Conservation (phyloP, 140 eudicot genomes). For the Stevia rebaudiana region DNA sequence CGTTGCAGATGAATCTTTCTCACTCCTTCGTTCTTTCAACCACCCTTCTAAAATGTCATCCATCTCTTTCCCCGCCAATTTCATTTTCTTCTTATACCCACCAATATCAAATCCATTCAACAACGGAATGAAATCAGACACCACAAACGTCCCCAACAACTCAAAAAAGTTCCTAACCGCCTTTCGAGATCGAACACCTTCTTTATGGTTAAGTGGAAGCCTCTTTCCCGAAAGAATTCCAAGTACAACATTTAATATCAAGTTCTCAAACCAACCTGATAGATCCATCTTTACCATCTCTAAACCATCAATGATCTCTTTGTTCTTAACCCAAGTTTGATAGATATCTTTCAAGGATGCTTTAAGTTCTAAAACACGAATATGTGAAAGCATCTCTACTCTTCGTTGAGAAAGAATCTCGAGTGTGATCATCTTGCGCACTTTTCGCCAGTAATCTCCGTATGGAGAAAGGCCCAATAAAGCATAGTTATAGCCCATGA, state of each 20-base stretch:
- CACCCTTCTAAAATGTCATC: slow-evolving; percentile 26
- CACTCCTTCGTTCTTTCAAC: slow-evolving; percentile 26
- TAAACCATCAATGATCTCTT: background rate
- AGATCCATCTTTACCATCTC: slow-evolving; percentile 24
- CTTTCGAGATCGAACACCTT: slow-evolving; percentile 10
- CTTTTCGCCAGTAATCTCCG: slow-evolving; percentile 24
- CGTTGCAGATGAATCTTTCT: background rate
- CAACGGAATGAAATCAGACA: slow-evolving; percentile 29
- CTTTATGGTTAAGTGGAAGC: background rate
- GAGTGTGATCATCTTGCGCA: slow-evolving; percentile 19
- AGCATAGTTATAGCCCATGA: slow-evolving; percentile 22
- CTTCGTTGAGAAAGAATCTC: slow-evolving; percentile 19
- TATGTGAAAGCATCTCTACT: slow-evolving; percentile 13
- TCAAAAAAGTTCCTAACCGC: slow-evolving; percentile 20
- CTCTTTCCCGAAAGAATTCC: slow-evolving; percentile 21
- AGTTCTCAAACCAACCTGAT: slow-evolving; percentile 28
- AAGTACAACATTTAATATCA: slow-evolving; percentile 16
- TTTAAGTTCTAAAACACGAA: slow-evolving; percentile 22
- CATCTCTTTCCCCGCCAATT: slow-evolving; percentile 11
- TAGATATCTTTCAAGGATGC: slow-evolving; percentile 7
- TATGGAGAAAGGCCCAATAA: slow-evolving; percentile 10
- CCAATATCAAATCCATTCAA: slow-evolving; percentile 32
- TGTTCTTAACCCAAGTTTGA: slow-evolving; percentile 4
- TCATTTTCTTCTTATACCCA: slow-evolving; percentile 33
- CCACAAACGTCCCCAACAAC: slow-evolving; percentile 17